phyloP scores from a whole-genome alignment of 345 rosid genomes.

The Anastatica hierochuntica region DNA sequence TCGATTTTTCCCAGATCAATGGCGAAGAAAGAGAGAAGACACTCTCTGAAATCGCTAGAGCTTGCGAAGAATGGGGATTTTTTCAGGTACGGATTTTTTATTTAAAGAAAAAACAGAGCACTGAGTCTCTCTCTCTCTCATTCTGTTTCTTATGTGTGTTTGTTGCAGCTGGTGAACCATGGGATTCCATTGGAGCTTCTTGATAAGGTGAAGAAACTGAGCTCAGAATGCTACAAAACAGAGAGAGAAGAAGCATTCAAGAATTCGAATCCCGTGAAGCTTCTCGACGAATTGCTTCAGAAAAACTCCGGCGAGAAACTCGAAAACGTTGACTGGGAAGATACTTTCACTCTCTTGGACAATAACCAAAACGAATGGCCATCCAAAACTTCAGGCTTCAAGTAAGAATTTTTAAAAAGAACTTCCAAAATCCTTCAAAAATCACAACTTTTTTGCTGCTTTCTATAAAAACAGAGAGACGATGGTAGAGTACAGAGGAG shows the following conservation, averaged over 20 bases:
- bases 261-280: constrained; percentile 38
- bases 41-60: constrained; percentile 58
- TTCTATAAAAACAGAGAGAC: constrained; percentile 44
- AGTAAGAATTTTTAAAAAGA: constrained; percentile 37
- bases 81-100: constrained; percentile 49
- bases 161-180: constrained; percentile 64
- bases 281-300: constrained; percentile 33
- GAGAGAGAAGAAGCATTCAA: constrained; percentile 73
- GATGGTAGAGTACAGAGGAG: constrained; percentile 59
- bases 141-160: neutral
- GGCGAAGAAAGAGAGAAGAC: constrained; percentile 56
- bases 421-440: neutral
- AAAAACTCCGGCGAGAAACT: constrained; percentile 36
- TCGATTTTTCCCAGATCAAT: constrained; percentile 74
- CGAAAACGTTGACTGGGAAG: constrained; percentile 80
- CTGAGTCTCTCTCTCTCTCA: neutral
- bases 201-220: constrained; percentile 59
- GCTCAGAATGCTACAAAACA: constrained; percentile 41
- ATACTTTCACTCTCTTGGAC: constrained; percentile 55
- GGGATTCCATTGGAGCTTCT: constrained; percentile 65
- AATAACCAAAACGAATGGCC: constrained; percentile 53
- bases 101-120: neutral
- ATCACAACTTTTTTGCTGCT: neutral
- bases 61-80: constrained; percentile 88
- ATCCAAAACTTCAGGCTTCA: constrained; percentile 43